Evolutionary conservation across 805 yeast genomes (phyloP), one percentile per base, ranked within the genome.

Genomic region (Starmerella etchellsii): DNA sequence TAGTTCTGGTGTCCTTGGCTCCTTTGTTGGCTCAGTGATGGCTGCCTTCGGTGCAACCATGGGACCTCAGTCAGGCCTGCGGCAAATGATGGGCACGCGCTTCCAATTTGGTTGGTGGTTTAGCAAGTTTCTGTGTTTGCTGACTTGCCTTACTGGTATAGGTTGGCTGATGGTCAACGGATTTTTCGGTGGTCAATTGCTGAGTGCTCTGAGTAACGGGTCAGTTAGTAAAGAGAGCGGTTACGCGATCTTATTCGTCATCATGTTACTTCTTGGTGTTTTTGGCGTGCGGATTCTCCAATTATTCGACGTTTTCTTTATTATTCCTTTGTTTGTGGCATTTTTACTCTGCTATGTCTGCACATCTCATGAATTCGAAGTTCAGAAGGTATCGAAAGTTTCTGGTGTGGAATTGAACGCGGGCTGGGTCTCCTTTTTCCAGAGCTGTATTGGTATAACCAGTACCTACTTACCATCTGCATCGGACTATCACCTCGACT

Each of bases 101-200:
- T 82, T 69, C 50, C 63, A 81, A 34, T 84, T 83, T 56, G 95
- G 95, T 1, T 78, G 85, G 75, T 80, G 79, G 78, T 73, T 77
- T 50, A 85, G 83, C 28, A 78, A 80, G 57, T 64, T 82, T 40
- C 80, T 81, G 34, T 76, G 83, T 4, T 57, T 84, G 31, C 72
- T 80, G 30, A 71, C 82, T 34, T 74, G 81, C 43, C 58, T 81
- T 32, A 93, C 94, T 36, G 78, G 78, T 14, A 57, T 81, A 51
- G 95, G 95, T 15, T 84, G 94, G 94, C 74, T 88, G 15, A 77
- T 84, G 27, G 85, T 83, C 15, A 83, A 82, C 56, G 73, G 81
- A 50, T 91, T 83, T 36, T 76, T 82, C 41, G 94, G 94, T 29
- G 95, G 95, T 16, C 85, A 84, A 59, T 78, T 84, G 44, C 59